These are phyloP conservation scores for Pyrus bretschneideri DNA, from an alignment of 306 rosid genomes.

Conservation along the genomic window DNA sequence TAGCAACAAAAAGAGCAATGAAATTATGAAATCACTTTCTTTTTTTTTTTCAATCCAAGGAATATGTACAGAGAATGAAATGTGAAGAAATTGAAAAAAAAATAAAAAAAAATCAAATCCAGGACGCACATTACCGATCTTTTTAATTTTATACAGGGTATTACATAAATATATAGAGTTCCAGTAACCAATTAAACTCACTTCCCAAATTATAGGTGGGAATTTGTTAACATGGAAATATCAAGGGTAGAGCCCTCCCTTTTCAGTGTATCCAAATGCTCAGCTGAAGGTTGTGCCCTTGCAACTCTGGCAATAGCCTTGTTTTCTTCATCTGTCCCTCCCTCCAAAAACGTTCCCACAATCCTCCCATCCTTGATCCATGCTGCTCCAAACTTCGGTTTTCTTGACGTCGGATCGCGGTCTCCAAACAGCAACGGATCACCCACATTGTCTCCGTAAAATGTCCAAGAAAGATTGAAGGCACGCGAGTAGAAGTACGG, in stretches of 20 bases:
- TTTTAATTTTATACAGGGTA: neutral
- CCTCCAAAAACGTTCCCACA: slow-evolving; percentile 41
- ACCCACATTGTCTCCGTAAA: slow-evolving; percentile 42
- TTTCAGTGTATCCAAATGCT: slow-evolving; percentile 6
- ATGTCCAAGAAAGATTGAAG: slow-evolving; percentile 39
- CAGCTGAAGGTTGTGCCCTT: slow-evolving; percentile 22
- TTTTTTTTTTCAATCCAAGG: neutral
- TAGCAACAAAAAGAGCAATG: neutral
- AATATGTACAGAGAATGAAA: neutral
- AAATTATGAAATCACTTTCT: neutral
- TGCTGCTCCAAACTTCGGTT: slow-evolving; percentile 38
- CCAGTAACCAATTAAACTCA: neutral
- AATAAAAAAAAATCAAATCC: neutral
- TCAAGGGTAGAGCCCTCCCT: slow-evolving; percentile 26
- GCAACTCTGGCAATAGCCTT: slow-evolving; percentile 28
- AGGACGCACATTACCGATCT: neutral
- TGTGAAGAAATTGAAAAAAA: neutral
- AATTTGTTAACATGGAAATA: neutral
- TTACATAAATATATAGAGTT: neutral
- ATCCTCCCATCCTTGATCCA: slow-evolving; percentile 34
- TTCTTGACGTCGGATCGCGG: neutral
- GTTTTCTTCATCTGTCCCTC: slow-evolving; percentile 39
- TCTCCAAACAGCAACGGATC: slow-evolving; percentile 30
- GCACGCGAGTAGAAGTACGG: slow-evolving; percentile 33
- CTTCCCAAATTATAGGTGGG: neutral